Percentiles rank a stretch among this genome's conserved stretches.
These are phyloP conservation scores for Gastrolobium villosum DNA, from an alignment of 306 rosid genomes.

Conservation along the genomic window DNA sequence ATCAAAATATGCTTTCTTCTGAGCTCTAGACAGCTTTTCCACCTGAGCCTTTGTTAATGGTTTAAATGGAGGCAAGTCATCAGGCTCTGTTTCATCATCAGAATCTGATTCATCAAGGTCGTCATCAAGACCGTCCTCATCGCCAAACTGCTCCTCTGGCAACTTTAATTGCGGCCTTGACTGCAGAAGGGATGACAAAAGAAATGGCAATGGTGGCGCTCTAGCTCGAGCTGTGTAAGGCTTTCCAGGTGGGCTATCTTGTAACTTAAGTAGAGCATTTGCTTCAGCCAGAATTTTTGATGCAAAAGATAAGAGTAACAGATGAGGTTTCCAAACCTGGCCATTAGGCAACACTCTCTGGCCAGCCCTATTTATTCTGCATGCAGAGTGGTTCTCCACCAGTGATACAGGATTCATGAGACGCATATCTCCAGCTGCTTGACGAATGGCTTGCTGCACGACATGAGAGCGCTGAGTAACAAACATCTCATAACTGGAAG, in stretches of 20 bases:
- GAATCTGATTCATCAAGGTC: constrained; percentile 92
- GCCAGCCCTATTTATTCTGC: constrained; percentile 95
- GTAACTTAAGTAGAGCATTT: constrained; percentile 89
- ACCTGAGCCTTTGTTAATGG: constrained; percentile 82
- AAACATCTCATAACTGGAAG: constrained; percentile 95
- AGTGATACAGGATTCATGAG: constrained; percentile 97
- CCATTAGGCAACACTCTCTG: constrained; percentile 99
- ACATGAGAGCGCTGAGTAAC: constrained; percentile 97
- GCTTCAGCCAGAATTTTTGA: constrained; percentile 97
- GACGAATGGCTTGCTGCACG: constrained; percentile 99
- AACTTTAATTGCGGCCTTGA: constrained; percentile 88
- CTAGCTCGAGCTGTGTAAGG: constrained; percentile 78
- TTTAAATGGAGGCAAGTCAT: constrained; percentile 89
- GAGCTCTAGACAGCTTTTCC: constrained; percentile 76
- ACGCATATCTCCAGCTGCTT: constrained; percentile 99
- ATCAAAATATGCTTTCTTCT: constrained; percentile 86
- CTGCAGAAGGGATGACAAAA: constrained; percentile 91
- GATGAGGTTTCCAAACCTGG: constrained; percentile 99
- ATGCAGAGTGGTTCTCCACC: constrained; percentile 97
- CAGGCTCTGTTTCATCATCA: constrained; percentile 81
- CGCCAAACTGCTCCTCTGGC: constrained; percentile 90
- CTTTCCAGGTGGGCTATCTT: constrained; percentile 93
- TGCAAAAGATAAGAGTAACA: constrained; percentile 94
- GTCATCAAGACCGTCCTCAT: constrained; percentile 76
- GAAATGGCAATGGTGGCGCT: constrained; percentile 89